These are phyloP conservation scores for Limnomonas spitsbergensis DNA, from an alignment of 139 green algal species.

Conservation along the genomic window DNA sequence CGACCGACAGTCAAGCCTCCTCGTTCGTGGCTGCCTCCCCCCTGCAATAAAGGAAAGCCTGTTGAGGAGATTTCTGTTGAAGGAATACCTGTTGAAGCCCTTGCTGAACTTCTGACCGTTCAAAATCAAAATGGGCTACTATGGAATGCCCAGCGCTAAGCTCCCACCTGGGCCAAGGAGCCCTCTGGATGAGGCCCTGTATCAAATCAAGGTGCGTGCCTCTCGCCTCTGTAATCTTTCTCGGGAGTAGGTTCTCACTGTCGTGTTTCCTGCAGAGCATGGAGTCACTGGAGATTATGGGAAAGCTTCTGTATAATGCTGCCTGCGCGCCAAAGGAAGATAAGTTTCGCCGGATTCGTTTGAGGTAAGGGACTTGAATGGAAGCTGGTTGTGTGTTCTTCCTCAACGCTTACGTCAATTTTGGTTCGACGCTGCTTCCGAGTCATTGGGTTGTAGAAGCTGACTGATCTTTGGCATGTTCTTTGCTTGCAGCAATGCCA, in stretches of 20 bases:
- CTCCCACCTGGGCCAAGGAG: neutral
- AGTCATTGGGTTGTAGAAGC: neutral
- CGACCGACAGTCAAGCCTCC: too few relatives aligned
- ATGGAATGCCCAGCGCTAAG: neutral
- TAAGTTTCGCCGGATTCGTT: neutral
- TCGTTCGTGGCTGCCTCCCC: too few relatives aligned
- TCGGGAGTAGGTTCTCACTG: neutral
- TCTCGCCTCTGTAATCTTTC: neutral
- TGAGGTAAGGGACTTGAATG: neutral
- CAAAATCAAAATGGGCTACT: conserved; percentile 1
- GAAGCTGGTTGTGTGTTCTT: neutral
- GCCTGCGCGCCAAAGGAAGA: neutral
- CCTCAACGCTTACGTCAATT: neutral
- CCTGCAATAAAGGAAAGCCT: too few relatives aligned
- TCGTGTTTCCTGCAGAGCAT: neutral
- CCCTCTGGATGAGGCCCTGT: neutral
- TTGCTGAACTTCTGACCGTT: too few relatives aligned
- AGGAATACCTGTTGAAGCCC: too few relatives aligned
- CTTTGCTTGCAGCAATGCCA: neutral
- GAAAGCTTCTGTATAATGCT: neutral
- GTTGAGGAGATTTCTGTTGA: too few relatives aligned
- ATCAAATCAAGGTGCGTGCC: neutral
- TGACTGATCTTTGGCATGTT: neutral
- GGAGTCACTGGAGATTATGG: neutral
- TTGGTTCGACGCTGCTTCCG: neutral